Evolutionary conservation across 116 monocot genomes (phyloP).

Genomic region (Posidonia oceanica): DNA sequence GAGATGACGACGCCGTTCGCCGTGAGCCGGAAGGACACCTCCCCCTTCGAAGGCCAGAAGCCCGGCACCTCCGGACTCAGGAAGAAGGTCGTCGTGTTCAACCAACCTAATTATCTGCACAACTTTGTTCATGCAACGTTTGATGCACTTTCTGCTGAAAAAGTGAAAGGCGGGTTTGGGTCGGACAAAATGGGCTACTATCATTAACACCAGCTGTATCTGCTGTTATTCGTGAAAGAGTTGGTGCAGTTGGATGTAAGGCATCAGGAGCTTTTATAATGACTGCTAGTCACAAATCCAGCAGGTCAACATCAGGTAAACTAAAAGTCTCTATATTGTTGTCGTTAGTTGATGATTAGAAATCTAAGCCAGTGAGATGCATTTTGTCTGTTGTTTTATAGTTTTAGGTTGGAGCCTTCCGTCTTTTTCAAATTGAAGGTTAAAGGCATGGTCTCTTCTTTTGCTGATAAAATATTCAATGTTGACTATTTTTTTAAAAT

Average conservation of each 20-base stretch:
- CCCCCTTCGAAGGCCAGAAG: constrained; percentile 45
- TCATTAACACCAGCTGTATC: constrained; percentile 98
- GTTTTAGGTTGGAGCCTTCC: no score
- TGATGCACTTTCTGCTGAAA: constrained; percentile 51
- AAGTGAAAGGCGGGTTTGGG: constrained; percentile 92
- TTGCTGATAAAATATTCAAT: no score
- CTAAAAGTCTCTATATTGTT: no score
- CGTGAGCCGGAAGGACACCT: constrained; percentile 18
- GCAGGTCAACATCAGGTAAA: constrained; percentile 89
- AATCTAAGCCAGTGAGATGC: no score
- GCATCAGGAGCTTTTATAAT: constrained; percentile 89
- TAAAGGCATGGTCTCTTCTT: no score
- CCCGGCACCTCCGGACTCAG: constrained; percentile 66
- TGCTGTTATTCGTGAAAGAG: constrained; percentile 96
- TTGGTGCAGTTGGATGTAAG: constrained; percentile 92
- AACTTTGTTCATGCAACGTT: constrained; percentile 94
- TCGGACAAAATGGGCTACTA: constrained; percentile 88
- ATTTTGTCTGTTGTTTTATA: no score
- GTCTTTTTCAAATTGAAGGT: no score
- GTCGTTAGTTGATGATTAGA: no score
- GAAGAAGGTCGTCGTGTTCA: constrained; percentile 68
- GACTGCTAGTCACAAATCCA: constrained; percentile 97
- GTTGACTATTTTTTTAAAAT: no score
- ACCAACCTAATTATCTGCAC: constrained; percentile 75
- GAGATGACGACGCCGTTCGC: not conserved